Conservation (phyloP, 805 yeast genomes). For the Candida lessepsii region DNA sequence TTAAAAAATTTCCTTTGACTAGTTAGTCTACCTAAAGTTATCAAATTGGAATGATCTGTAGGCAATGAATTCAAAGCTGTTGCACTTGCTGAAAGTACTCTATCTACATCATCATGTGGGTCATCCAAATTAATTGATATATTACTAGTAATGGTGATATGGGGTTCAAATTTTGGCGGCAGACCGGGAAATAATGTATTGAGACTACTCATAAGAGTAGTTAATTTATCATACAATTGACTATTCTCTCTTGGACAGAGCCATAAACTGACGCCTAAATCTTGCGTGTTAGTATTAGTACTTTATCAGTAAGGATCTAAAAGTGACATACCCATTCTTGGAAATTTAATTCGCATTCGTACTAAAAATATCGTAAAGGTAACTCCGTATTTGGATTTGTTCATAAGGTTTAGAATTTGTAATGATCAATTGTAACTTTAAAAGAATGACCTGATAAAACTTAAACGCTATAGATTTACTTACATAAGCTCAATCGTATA, state of each 20-base stretch:
- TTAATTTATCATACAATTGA: conserved; percentile 53
- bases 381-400: too few relatives aligned
- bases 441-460: too few relatives aligned
- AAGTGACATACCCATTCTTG: conserved; percentile 4
- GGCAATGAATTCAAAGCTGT: conserved; percentile 52
- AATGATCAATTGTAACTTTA: too few relatives aligned
- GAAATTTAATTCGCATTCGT: not conserved
- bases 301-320: not conserved
- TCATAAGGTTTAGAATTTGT: too few relatives aligned
- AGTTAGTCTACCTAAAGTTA: conserved; percentile 41
- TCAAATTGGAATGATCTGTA: conserved; percentile 37
- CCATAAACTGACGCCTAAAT: conserved; percentile 57
- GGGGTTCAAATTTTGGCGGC: conserved; percentile 71
- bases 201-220: conserved; percentile 60
- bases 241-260: conserved; percentile 62
- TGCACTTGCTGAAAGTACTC: conserved; percentile 54
- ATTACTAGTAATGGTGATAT: conserved; percentile 70
- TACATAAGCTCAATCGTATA: not conserved
- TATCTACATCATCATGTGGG: conserved; percentile 55
- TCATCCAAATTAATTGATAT: conserved; percentile 42
- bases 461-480: too few relatives aligned
- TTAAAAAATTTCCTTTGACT: conserved; percentile 52
- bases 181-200: conserved; percentile 68
- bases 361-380: too few relatives aligned
- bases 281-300: conserved; percentile 7